Conservation (phyloP, 2,329 filamentous ascomycete species). For the Colletotrichum tropicicola region DNA sequence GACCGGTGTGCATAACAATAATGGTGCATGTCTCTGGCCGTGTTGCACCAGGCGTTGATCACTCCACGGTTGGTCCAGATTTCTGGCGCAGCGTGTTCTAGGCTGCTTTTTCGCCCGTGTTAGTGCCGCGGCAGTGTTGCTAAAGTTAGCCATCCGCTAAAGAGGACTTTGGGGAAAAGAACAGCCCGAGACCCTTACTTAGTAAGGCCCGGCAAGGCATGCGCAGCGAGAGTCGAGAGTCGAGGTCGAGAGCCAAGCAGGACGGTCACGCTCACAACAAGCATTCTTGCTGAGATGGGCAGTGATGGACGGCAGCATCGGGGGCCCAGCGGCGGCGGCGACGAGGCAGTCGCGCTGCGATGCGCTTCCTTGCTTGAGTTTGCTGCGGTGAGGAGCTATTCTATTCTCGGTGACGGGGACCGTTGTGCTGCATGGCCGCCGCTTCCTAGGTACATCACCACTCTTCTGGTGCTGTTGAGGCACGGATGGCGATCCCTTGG, state of each 20-base stretch:
- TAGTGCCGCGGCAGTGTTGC: constrained; percentile 20
- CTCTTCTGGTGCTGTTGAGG: not conserved
- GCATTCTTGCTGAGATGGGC: too few relatives aligned
- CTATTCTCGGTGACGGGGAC: constrained; percentile 1
- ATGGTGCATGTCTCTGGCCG: not conserved
- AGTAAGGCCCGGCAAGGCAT: not conserved
- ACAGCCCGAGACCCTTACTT: not conserved
- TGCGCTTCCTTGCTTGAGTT: not conserved
- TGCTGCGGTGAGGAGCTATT: not conserved
- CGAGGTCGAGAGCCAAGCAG: too few relatives aligned
- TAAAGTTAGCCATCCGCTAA: constrained; percentile 28
- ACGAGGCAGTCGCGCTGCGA: too few relatives aligned
- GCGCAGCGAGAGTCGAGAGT: too few relatives aligned
- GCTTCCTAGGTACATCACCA: not conserved
- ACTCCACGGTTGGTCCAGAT: constrained; percentile 10
- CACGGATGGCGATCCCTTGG: constrained; percentile 7
- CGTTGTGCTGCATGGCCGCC: not conserved
- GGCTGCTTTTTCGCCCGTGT: constrained; percentile 6
- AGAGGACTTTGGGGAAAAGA: constrained; percentile 4
- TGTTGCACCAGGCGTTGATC: constrained; percentile 16
- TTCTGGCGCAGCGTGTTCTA: constrained; percentile 22
- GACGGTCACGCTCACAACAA: too few relatives aligned
- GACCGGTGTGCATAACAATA: too few relatives aligned
- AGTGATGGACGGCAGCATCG: too few relatives aligned
- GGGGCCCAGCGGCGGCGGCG: too few relatives aligned